These are phyloP conservation scores for Scolecobasidium constrictum DNA, from an alignment of 2,329 filamentous ascomycete genomes.

Conservation along the genomic window DNA sequence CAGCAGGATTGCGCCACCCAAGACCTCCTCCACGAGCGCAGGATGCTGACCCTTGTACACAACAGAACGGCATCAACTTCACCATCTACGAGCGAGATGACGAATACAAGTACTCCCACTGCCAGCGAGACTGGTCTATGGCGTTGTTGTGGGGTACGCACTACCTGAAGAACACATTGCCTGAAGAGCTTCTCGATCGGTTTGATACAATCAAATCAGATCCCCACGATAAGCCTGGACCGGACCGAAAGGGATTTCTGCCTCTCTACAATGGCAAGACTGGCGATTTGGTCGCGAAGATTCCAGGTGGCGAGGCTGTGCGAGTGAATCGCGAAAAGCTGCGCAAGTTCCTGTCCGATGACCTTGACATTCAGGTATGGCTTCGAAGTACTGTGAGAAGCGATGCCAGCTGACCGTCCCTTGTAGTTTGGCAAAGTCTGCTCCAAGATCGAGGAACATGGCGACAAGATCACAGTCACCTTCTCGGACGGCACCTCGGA, in stretches of 20 bases:
- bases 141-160: constrained; percentile 13
- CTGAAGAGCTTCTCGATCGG: constrained; percentile 8
- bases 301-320: constrained; percentile 2
- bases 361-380: constrained; percentile 2
- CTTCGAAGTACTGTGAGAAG: too few species aligned
- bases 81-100: constrained; percentile 12
- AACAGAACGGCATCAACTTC: constrained; percentile 12
- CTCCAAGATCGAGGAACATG: not conserved
- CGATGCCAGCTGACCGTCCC: too few species aligned
- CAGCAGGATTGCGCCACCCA: too few species aligned
- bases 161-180: constrained; percentile 10
- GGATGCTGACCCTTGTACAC: too few species aligned
- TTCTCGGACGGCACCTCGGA: not conserved
- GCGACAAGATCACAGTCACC: not conserved
- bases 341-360: not conserved
- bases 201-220: constrained; percentile 9
- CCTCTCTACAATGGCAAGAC: constrained; percentile 14
- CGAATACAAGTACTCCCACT: constrained; percentile 4
- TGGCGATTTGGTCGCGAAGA: constrained; percentile 10
- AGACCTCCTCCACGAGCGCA: too few species aligned
- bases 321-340: not conserved
- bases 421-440: not conserved
- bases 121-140: constrained; percentile 14
- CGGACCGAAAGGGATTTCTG: not conserved
- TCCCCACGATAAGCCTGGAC: constrained; percentile 1